These are phyloP conservation scores for Lasiodiplodia sp. DNA, from an alignment of 2,329 filamentous ascomycete species.

Conservation along the genomic window DNA sequence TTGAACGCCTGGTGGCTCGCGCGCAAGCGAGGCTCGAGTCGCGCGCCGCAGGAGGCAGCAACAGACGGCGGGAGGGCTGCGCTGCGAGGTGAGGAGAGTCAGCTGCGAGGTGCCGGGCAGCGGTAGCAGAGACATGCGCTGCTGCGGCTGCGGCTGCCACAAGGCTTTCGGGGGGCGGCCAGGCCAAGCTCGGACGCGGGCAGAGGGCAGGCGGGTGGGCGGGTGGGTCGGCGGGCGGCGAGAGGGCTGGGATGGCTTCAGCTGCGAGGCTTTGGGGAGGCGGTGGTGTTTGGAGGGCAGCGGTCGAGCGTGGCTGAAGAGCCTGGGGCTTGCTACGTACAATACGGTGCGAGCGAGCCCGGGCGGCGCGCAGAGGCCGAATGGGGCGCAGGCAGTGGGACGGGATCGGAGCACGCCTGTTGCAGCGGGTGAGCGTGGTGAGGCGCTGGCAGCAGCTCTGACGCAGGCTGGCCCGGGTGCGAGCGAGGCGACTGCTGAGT, in stretches of 20 bases:
- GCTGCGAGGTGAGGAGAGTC: slow-evolving; percentile 12
- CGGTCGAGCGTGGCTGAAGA: slow-evolving; percentile 23
- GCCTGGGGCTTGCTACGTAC: slow-evolving; percentile 2
- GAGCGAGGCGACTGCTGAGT: slow-evolving; percentile 21
- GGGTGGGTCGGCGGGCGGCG: not conserved
- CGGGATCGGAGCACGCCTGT: not conserved
- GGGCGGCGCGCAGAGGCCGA: slow-evolving; percentile 2
- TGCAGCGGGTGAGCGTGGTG: slow-evolving; percentile 7
- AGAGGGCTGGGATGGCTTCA: slow-evolving; percentile 5
- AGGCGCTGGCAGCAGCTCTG: slow-evolving; percentile 10
- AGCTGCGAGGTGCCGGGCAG: slow-evolving; percentile 21
- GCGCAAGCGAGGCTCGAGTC: slow-evolving; percentile 11
- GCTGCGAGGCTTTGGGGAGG: not conserved
- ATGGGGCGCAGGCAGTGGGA: slow-evolving; percentile 1
- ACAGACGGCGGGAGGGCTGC: slow-evolving; percentile 7
- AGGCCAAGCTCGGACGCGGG: slow-evolving; percentile 2
- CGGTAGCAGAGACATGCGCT: slow-evolving; percentile 27
- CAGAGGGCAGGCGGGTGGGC: not conserved
- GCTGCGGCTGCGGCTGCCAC: slow-evolving; percentile 19
- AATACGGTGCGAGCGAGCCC: not conserved
- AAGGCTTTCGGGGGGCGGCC: slow-evolving; percentile 26
- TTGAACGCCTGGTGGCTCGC: slow-evolving; percentile 29
- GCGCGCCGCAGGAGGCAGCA: slow-evolving; percentile 21
- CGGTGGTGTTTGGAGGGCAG: slow-evolving; percentile 11
- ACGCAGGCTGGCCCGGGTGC: slow-evolving; percentile 7